Base-by-base conservation (phyloP, 139 green algal genomes). In the Chlorella sp. region DNA sequence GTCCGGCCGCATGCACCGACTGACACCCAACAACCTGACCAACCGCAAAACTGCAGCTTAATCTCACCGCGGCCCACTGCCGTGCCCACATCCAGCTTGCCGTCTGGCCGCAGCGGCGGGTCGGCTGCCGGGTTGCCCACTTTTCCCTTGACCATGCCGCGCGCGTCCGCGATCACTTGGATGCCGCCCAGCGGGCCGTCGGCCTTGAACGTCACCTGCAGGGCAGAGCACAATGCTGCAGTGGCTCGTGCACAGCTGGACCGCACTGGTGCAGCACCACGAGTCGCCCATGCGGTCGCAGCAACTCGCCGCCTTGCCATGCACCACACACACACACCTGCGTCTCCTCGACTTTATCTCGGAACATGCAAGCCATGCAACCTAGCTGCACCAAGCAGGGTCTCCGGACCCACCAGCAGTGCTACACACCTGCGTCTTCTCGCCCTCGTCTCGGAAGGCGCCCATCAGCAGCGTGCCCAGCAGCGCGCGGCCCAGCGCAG, bases 151-250 rank as follows among this genome's bases (percentile, higher is more conserved):
- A 95, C 94, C 41, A 89, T 75, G 25, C 94, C 94, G 11, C 65
- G 81, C 5, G 89, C 85, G n/a, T 95, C 88, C 15, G 88, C 79
- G 30, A 96, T 91, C 7, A 88, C 91, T 67, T 93, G 89, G 4
- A 98, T 89, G 25, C 83, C 83, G 11, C 91, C 92, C 2, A 98
- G 83, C 1, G 90, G 91, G 6, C 96, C 96, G 70, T 97, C 85
- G 2, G 94, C 96, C 57, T 90, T 92, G 91, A 98, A 98, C 0
- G 90, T 96, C 13, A 98, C 85, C 92, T 98, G 92, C 74, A 87
- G 65, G 0, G 26, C 18, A 44, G 18, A 38, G 11, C 16, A n/a
- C n/a, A n/a, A n/a, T n/a, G n/a, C n/a, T n/a, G n/a, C n/a, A n/a
- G n/a, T n/a, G n/a, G n/a, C n/a, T n/a, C n/a, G n/a, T n/a, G n/a